Percentiles rank a stretch among this genome's conserved stretches.
Evolutionary conservation across 768 basidiomycete species (phyloP).

Genomic region (Phylloporus rhodoxanthus): DNA sequence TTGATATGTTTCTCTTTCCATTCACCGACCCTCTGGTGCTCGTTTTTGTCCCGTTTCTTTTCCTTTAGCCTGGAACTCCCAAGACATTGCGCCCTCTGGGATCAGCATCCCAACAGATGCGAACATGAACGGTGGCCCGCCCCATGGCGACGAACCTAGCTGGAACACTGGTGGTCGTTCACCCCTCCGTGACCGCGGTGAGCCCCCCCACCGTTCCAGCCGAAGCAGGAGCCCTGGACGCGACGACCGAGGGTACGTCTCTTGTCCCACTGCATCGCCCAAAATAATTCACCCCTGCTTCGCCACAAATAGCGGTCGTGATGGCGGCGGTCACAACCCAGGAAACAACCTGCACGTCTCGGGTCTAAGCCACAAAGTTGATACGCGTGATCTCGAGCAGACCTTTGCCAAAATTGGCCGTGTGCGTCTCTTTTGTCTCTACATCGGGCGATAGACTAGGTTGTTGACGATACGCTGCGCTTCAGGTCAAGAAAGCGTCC

Average conservation of each 20-base stretch:
- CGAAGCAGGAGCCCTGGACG: slow-evolving; percentile 74
- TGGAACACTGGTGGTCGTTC: slow-evolving; percentile 49
- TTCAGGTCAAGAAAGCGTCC: slow-evolving; percentile 55
- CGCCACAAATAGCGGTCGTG: slow-evolving; percentile 13
- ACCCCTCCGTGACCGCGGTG: slow-evolving; percentile 35
- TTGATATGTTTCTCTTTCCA: slow-evolving; percentile 39
- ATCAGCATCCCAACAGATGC: slow-evolving; percentile 66
- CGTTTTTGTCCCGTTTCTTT: slow-evolving; percentile 17
- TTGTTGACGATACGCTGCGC: slow-evolving; percentile 1
- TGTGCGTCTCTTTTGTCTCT: slow-evolving; percentile 38
- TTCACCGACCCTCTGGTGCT: slow-evolving; percentile 18
- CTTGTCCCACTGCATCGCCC: background rate
- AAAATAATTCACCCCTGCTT: background rate
- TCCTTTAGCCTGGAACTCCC: slow-evolving; percentile 73
- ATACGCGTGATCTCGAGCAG: slow-evolving; percentile 82
- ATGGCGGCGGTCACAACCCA: slow-evolving; percentile 45
- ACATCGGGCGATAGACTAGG: background rate
- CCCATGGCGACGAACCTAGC: slow-evolving; percentile 47
- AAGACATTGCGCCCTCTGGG: slow-evolving; percentile 72
- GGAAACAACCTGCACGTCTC: slow-evolving; percentile 66
- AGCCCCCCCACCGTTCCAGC: slow-evolving; percentile 60
- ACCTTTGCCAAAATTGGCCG: slow-evolving; percentile 85
- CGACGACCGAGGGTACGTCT: slow-evolving; percentile 51
- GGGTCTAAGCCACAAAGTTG: slow-evolving; percentile 53
- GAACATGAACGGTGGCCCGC: slow-evolving; percentile 40